Conservation (phyloP, 805 yeast genomes). For the Candida arabinofermentans region DNA sequence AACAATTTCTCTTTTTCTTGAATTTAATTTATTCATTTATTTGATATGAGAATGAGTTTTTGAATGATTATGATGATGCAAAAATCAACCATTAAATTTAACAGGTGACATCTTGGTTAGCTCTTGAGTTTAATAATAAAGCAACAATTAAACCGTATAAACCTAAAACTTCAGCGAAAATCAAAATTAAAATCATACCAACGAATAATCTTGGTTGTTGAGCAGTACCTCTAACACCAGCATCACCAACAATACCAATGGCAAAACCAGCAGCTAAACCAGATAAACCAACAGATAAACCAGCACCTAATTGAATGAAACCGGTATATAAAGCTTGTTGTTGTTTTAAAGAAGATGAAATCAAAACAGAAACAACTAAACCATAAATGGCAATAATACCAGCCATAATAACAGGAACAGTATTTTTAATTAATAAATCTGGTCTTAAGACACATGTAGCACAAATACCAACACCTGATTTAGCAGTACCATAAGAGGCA, state of each 20-base stretch:
- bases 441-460: conserved; percentile 98
- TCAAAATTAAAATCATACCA: conserved; percentile 96
- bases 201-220: conserved; percentile 98
- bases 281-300: conserved; percentile 93
- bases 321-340: conserved; percentile 94
- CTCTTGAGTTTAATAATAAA: conserved; percentile 94
- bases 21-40: background rate
- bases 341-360: conserved; percentile 84
- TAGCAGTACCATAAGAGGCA: conserved; percentile 99
- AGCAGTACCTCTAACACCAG: conserved; percentile 98
- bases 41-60: background rate
- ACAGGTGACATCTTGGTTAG: conserved; percentile 86
- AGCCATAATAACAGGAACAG: conserved; percentile 98
- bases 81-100: conserved; percentile 31
- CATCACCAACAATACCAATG: conserved; percentile 99
- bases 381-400: conserved; percentile 99
- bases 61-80: background rate
- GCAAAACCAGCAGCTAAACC: conserved; percentile 99
- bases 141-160: conserved; percentile 97
- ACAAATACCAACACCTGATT: conserved; percentile 98
- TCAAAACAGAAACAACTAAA: conserved; percentile 90
- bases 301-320: conserved; percentile 97
- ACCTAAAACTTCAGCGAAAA: conserved; percentile 99
- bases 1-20: background rate
- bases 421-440: conserved; percentile 86